These are phyloP conservation scores for Penicillium sp. DNA, from an alignment of 2,329 filamentous ascomycete species.

Conservation along the genomic window DNA sequence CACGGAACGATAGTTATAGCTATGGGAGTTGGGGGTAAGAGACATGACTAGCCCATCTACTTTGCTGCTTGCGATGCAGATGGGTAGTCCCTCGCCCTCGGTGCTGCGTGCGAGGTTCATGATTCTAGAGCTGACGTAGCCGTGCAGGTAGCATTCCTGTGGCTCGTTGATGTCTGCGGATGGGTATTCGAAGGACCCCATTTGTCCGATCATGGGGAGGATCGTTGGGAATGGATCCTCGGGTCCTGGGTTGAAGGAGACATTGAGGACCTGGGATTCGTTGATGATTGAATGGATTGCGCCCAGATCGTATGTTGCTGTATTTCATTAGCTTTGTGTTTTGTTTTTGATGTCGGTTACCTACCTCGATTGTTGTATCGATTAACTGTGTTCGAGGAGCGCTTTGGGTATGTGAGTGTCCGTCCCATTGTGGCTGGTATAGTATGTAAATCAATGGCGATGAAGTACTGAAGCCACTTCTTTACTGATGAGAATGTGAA, in stretches of 20 bases:
- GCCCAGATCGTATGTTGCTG: conserved; percentile 70
- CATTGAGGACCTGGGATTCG: conserved; percentile 70
- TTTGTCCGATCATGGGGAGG: conserved; percentile 82
- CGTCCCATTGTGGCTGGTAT: conserved; percentile 37
- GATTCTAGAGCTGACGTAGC: conserved; percentile 76
- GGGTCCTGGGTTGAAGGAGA: conserved; percentile 68
- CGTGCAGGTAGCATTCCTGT: conserved; percentile 77
- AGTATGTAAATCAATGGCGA: not conserved
- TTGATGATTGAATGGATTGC: conserved; percentile 77
- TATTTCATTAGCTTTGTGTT: not conserved
- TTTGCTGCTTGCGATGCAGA: conserved; percentile 71
- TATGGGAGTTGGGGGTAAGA: conserved; percentile 77
- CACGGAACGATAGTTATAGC: conserved; percentile 83
- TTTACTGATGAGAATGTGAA: not conserved
- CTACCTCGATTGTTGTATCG: conserved; percentile 65
- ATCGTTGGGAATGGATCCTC: conserved; percentile 71
- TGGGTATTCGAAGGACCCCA: conserved; percentile 69
- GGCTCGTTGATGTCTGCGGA: conserved; percentile 63
- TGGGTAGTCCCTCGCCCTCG: conserved; percentile 59
- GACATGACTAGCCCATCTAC: conserved; percentile 79
- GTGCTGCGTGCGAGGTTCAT: conserved; percentile 62
- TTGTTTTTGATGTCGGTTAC: not conserved
- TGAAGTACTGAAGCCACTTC: not conserved
- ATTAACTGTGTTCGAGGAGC: conserved; percentile 65
- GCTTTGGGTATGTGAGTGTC: conserved; percentile 61